These are phyloP conservation scores for Tritrichomonas musculus DNA, from an alignment of 208 protist species.

Conservation along the genomic window DNA sequence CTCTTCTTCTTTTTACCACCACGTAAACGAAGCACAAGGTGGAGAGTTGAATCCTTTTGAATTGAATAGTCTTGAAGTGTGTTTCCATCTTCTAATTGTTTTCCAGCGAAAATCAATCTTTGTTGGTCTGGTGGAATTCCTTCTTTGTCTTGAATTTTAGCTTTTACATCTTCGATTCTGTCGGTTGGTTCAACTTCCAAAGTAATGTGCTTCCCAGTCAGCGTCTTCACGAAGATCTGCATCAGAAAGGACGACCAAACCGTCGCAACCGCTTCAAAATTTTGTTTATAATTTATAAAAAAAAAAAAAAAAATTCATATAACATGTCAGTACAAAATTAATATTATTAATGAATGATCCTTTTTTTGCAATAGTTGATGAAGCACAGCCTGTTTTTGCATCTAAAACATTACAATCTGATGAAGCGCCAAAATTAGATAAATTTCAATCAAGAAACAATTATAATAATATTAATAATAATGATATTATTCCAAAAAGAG, in stretches of 20 bases:
- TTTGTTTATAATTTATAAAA: no score
- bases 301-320: no score
- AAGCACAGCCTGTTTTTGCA: no score
- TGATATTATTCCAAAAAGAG: no score
- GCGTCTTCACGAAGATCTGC: constrained; percentile 82
- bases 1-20: constrained; percentile 94
- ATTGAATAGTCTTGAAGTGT: constrained; percentile 78
- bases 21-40: constrained; percentile 74
- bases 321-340: no score
- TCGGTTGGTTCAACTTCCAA: constrained; percentile 76
- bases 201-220: constrained; percentile 78
- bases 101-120: constrained; percentile 77
- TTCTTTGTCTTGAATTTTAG: constrained; percentile 81
- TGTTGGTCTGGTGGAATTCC: constrained; percentile 77
- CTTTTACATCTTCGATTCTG: constrained; percentile 81
- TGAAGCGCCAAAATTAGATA: no score
- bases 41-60: constrained; percentile 79
- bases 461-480: no score
- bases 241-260: constrained; percentile 46
- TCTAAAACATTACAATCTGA: no score
- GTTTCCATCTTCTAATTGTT: constrained; percentile 79
- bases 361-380: no score
- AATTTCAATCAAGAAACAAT: no score
- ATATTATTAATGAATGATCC: no score
- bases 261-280: not conserved